Percentiles rank a stretch among this genome's conserved stretches.
Evolutionary conservation across 139 green algal genomes (phyloP).

Genomic region (Diplosphaera chodatii): DNA sequence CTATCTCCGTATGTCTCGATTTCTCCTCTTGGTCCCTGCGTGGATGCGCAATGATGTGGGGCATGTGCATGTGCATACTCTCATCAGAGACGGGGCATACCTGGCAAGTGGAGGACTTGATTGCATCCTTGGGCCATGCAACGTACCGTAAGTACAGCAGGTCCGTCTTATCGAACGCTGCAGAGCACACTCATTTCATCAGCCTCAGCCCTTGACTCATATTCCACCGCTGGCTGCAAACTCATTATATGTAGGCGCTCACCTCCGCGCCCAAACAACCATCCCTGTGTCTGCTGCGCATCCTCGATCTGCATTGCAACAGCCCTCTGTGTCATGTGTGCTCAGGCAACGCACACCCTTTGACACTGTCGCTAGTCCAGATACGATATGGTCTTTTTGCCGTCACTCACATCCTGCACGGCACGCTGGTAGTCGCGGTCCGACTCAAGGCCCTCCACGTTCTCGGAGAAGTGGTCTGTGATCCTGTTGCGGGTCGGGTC

Average conservation of each 20-base stretch:
- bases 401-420: neutral
- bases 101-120: neutral
- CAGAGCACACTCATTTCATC: no score
- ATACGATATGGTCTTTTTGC: no score
- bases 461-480: neutral
- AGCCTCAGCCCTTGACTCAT: no score
- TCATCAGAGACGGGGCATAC: no score
- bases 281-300: neutral
- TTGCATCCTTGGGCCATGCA: no score
- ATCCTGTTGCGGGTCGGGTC: neutral
- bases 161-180: neutral
- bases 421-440: neutral
- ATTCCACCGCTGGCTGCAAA: no score
- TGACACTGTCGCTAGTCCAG: no score
- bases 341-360: no score
- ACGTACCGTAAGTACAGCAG: neutral
- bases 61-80: neutral
- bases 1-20: neutral
- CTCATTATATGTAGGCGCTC: neutral
- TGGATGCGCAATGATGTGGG: no score
- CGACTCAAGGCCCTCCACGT: neutral
- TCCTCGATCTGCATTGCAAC: neutral
- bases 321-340: no score
- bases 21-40: neutral
- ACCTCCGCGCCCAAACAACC: neutral